Evolutionary conservation across 1,284 basidiomycete genomes (phyloP).

Genomic region (Porodaedalea pini): DNA sequence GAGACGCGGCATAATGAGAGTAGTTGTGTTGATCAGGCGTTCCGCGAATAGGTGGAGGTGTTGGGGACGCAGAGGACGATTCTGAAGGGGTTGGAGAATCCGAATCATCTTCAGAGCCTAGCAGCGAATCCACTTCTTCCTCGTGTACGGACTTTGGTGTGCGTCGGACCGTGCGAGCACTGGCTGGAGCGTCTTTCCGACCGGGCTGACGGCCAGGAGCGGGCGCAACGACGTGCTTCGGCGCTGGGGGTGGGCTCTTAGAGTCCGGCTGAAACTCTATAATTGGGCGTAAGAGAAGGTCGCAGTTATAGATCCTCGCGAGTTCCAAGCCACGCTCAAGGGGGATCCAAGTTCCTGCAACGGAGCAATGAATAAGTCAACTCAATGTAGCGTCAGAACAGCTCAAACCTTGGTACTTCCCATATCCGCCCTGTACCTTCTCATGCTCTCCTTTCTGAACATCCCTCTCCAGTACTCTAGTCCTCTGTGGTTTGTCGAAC

Average conservation of each 20-base stretch:
- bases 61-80: slow-evolving; percentile 82
- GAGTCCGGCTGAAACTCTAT: slow-evolving; percentile 92
- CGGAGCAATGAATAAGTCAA: not conserved
- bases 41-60: slow-evolving; percentile 77
- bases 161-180: slow-evolving; percentile 54
- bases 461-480: slow-evolving; percentile 95
- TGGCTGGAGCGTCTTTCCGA: slow-evolving; percentile 40
- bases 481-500: slow-evolving; percentile 98
- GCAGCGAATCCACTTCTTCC: slow-evolving; percentile 53
- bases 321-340: slow-evolving; percentile 86
- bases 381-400: not conserved
- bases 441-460: slow-evolving; percentile 99
- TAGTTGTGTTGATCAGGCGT: slow-evolving; percentile 46
- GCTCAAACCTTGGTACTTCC: slow-evolving; percentile 91
- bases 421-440: slow-evolving; percentile 99
- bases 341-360: slow-evolving; percentile 95
- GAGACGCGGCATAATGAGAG: slow-evolving; percentile 33
- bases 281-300: slow-evolving; percentile 84
- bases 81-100: slow-evolving; percentile 85
- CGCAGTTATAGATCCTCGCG: slow-evolving; percentile 93
- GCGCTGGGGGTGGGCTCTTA: slow-evolving; percentile 92
- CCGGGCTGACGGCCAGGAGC: slow-evolving; percentile 50
- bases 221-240: slow-evolving; percentile 86
- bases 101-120: slow-evolving; percentile 74
- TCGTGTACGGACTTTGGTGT: slow-evolving; percentile 37